phyloP scores from a whole-genome alignment of 192 early-diverging fungal genomes.

The Mortierella alpina region DNA sequence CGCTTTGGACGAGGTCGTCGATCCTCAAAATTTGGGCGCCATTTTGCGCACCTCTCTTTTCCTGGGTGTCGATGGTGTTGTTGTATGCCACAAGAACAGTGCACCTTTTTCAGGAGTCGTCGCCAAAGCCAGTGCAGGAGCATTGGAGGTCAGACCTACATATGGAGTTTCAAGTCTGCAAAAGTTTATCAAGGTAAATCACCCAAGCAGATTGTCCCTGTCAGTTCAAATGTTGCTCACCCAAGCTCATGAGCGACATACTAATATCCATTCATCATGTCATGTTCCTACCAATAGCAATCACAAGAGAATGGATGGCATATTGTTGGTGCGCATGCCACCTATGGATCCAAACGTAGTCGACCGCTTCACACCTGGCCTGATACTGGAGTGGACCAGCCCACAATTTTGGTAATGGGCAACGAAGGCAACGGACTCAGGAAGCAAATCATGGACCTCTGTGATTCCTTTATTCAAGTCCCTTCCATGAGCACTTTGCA shows the following conservation, averaged over 20 bases:
- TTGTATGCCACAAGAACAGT: constrained; percentile 66
- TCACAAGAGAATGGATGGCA: constrained; percentile 62
- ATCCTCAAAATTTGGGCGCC: constrained; percentile 78
- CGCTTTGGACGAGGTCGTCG: constrained; percentile 64
- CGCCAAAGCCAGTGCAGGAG: constrained; percentile 76
- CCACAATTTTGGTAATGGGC: constrained; percentile 71
- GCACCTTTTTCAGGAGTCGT: constrained; percentile 72
- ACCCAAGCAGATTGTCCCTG: neutral
- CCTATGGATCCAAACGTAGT: constrained; percentile 38
- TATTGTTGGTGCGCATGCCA: constrained; percentile 57
- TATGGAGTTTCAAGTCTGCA: constrained; percentile 65
- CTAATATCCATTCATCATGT: neutral
- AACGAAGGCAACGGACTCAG: constrained; percentile 75
- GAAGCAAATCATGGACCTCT: constrained; percentile 62
- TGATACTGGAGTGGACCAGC: constrained; percentile 35
- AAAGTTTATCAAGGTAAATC: constrained; percentile 66
- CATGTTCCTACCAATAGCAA: constrained; percentile 17
- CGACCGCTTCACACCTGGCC: constrained; percentile 47
- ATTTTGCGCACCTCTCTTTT: constrained; percentile 74
- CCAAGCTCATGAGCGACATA: constrained; percentile 23
- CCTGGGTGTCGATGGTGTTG: constrained; percentile 74
- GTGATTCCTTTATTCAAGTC: constrained; percentile 70
- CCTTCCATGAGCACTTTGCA: constrained; percentile 19
- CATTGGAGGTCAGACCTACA: constrained; percentile 72
- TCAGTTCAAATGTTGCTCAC: neutral